Conservation (phyloP, 2,329 filamentous ascomycete species). For the Colletotrichum incanum region DNA sequence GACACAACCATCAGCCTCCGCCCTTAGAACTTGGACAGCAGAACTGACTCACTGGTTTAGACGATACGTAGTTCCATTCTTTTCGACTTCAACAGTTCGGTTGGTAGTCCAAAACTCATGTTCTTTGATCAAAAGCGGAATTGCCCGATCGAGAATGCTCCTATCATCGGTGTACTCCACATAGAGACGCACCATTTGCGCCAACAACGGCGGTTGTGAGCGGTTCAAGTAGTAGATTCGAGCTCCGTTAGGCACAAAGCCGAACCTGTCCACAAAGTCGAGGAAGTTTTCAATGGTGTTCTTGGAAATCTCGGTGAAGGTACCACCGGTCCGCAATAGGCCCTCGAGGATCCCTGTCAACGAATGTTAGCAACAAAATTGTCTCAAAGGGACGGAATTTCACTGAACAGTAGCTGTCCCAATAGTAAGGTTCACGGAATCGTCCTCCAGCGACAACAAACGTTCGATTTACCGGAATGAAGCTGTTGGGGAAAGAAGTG, state of each 20-base stretch:
- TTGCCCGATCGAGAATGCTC: conserved; percentile 70
- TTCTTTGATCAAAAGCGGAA: conserved; percentile 76
- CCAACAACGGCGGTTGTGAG: conserved; percentile 76
- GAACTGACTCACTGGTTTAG: conserved; percentile 66
- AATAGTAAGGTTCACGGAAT: conserved; percentile 80
- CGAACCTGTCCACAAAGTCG: conserved; percentile 75
- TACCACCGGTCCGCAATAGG: conserved; percentile 74
- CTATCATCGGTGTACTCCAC: conserved; percentile 77
- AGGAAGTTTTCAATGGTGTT: conserved; percentile 81
- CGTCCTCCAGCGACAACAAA: conserved; percentile 82
- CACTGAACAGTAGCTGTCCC: conserved; percentile 70
- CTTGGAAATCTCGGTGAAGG: conserved; percentile 73
- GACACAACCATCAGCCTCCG: conserved; percentile 1
- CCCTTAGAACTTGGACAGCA: no score
- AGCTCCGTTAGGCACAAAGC: conserved; percentile 79
- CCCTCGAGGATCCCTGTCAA: conserved; percentile 74
- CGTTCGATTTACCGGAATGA: conserved; percentile 76
- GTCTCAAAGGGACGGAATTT: background rate
- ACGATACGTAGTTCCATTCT: conserved; percentile 63
- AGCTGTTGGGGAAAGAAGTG: conserved; percentile 74
- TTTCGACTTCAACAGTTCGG: conserved; percentile 68
- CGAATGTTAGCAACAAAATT: background rate
- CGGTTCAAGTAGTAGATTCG: conserved; percentile 78
- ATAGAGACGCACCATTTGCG: conserved; percentile 77
- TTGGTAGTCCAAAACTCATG: conserved; percentile 76